Base-by-base conservation (phyloP, 208 protist genomes). In the Crithidia brevicula region DNA sequence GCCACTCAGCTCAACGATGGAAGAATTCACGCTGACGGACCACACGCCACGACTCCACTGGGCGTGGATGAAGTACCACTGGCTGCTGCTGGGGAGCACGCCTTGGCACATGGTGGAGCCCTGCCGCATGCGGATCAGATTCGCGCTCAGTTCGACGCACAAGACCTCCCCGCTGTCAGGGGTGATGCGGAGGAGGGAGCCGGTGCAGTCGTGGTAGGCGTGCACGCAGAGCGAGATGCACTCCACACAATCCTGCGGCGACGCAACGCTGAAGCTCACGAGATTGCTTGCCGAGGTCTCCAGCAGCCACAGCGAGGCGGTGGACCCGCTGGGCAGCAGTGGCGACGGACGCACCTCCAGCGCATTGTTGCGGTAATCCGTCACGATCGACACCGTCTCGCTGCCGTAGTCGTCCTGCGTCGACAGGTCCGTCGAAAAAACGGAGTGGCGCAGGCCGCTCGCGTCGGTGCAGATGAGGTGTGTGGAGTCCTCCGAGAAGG, bases 1-100 rank as follows among this genome's bases (percentile, higher is more conserved):
- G 2, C 91, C 91, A 36, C 68, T 64, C 50, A 96, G 74, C 38
- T 86, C 79, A 10, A 92, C 67, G 22, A 85, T 60, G 47, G 51
- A 57, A 20, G 64, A 69, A 50, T 96, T 88, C n/a, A 96, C 74
- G 30, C 46, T 73, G 18, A 93, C 56, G 16, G 76, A 78, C 83
- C 88, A 94, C 51, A 76, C 74, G 11, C 89, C 89, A 30, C 66
- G 72, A 27, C 31, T 80, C 89, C 91, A 96, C 49, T 81, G 72
- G 8, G 67, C 89, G 20, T 81, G 79, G 15, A 96, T 38, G 45
- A 89, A 84, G 38, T 81, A 81, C 85, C 88, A 94, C 56, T 81
- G 72, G 6, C 62, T 62, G 58, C 57, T 74, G 67, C 54, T 81
- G 27, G 79, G 77, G 25, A 82, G 62, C 27, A 81, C 61, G 20